Base-by-base conservation (phyloP, 495 filamentous ascomycete species). In the Aspergillus heteromorphus region DNA sequence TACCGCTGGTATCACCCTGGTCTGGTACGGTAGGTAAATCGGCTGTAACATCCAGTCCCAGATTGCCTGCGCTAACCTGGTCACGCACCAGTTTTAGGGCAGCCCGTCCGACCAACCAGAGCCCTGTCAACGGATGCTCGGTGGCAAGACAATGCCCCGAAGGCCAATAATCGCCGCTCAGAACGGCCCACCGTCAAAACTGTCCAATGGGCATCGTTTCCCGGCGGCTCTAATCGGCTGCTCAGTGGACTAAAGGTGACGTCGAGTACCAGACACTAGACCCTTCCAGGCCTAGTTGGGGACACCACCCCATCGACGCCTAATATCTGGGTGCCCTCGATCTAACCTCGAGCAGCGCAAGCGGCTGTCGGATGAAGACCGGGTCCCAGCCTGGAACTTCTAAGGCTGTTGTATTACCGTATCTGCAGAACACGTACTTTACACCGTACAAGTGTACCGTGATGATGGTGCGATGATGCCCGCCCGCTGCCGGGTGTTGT, bases 21-120 rank as follows among this genome's bases (percentile, higher is more conserved):
- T n/a, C n/a, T n/a, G 21, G 16, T 13, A 10, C 16, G 10, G 23
- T 47, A 1, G 21, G 34, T 38, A 38, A 38, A 13, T 38, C 23
- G 23, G 23, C 31, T 51, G 53, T 60, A 56, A 60, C 13, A 48
- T 58, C 52, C 57, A 43, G 52, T 51, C 42, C 52, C 45, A 51
- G 47, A 42, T 10, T 51, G 59, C 40, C 54, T 40, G 54, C 60
- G 52, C 60, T 62, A 63, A 54, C 47, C 58, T 43, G 64, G 66
- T 69, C 67, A 73, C 64, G 66, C 68, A 67, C 66, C 66, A 70
- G 58, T 43, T 60, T 54, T 56, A 56, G 48, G 53, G 58, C 51
- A 55, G 48, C 11, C 49, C 21, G 48, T 8, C 16, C 30, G 51
- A 43, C 57, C 59, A 65, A 63, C 55, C 59, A 62, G 59, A 57